phyloP scores from a whole-genome alignment of 768 basidiomycete species.

The Podaxis carcinomalis region DNA sequence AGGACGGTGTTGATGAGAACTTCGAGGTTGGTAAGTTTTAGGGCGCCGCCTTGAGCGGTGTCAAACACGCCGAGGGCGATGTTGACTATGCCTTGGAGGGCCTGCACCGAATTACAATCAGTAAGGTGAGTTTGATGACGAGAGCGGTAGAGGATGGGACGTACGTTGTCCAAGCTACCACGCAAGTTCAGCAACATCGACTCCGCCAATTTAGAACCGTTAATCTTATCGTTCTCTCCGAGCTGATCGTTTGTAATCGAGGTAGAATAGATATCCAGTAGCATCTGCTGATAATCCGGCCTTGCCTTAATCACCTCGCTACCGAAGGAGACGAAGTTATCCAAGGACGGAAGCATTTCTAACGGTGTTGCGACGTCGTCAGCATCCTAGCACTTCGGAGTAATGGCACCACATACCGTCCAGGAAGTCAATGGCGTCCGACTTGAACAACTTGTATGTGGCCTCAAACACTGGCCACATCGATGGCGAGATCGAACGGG shows the following conservation, averaged over 20 bases:
- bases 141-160: conserved; percentile 18
- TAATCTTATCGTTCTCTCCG: conserved; percentile 80
- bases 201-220: conserved; percentile 84
- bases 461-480: conserved; percentile 89
- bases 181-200: conserved; percentile 76
- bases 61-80: conserved; percentile 59
- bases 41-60: conserved; percentile 53
- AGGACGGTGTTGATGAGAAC: conserved; percentile 79
- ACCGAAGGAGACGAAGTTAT: conserved; percentile 87
- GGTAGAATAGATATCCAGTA: conserved; percentile 79
- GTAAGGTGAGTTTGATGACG: neutral
- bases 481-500: conserved; percentile 65
- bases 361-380: neutral
- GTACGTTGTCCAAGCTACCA: conserved; percentile 74
- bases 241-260: conserved; percentile 65
- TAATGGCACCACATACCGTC: conserved; percentile 50
- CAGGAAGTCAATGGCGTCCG: conserved; percentile 80
- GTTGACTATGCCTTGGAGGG: conserved; percentile 59
- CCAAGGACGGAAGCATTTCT: conserved; percentile 87
- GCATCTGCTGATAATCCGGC: conserved; percentile 73
- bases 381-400: neutral
- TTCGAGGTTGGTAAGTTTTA: conserved; percentile 76
- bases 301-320: conserved; percentile 68
- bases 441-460: conserved; percentile 80
- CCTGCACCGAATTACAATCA: conserved; percentile 30